Base-by-base conservation (phyloP, 805 yeast species). In the Wickerhamiella sergipiensis region DNA sequence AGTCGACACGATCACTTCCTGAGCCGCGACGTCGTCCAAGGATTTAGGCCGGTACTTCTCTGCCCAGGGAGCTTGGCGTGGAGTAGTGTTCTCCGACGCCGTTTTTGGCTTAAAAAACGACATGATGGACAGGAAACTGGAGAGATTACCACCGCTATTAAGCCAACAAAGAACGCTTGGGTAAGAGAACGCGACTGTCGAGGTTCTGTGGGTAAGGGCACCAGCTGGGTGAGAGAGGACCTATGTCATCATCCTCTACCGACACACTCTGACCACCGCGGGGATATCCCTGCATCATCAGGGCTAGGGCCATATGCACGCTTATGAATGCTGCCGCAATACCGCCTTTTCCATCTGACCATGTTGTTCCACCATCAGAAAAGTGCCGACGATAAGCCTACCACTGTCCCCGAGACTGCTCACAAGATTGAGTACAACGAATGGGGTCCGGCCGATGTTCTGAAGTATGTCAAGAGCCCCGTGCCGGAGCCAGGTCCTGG, bases 11-110 rank as follows among this genome's bases (percentile, higher is more conserved):
- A 97, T 88, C 58, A 86, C 88, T 47, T 82, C 90, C 64, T 92
- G 99, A 0, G 97, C 85, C 4, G 96, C 74, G 18, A 92, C 87
- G 57, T 92, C 97, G 58, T 80, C 85, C 40, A 92, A 72, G 45
- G 76, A 79, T 63, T 79, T 82, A 13, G 99, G 99, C 57, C 99
- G 86, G 50, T 61, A 65, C 77, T 77, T 49, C 36, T 50, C 53
- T 6, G 57, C 59, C 64, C 64, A 61, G 1, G 64, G 64, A 8
- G 54, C 56, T 47, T 55, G 57, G 17, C 58, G 50, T 1, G 60
- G 59, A 23, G 53, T 48, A n/a, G n/a, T 18, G 17, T 24, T 26
- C 24, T 26, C 47, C 22, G 22, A 21, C 7, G 24, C 24, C 12
- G n/a, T 18, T 45, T 45, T 48, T 10, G 56, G 52, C 50, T 54